Evolutionary conservation across 2,329 filamentous ascomycete genomes (phyloP), one percentile per base, ranked within the genome.

Genomic region (Arthrobotrys sphaeroides): DNA sequence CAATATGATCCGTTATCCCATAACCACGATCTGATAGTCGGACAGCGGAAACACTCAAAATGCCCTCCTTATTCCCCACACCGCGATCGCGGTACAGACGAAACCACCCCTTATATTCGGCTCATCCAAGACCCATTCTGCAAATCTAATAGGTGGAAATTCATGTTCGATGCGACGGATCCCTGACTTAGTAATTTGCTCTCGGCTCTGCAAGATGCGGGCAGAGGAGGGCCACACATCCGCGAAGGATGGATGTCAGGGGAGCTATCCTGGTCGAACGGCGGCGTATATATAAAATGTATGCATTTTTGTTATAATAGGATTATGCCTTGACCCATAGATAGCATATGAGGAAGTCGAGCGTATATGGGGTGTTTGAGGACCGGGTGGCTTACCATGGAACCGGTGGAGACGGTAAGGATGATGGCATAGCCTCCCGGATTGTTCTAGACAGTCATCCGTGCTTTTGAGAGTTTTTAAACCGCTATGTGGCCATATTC

Each of bases 381-480:
- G 20, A 33, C 24, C 59, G 68, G 68, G 40, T 59, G 68, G 59
- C 49, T 18, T 73, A 73, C 68, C 68, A 73, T 64, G 68, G 68
- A 65, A 73, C 68, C 59, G 68, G 65, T 55, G 40, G 26, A 10
- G 20, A 36, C 33, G 20, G 43, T 51, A 61, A 20, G 57, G 45
- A 49, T 60, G 57, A 20, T 64, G 20, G 22, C 57, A 72, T 65
- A 64, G 59, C 59, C 55, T 53, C 33, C 66, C 68, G 68, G 68
- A 47, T 65, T 6, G 38, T 49, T 38, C 10, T 42, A 49, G 49
- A 18, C 43, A 38, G 49, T 43, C 16, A 73, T 65, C 68, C 68
- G 68, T 53, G 13, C 43, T 51, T 55, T 38, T 43, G 47, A 64
- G 31, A 51, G 36, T 26, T 45, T 51, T 68, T 22, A 59, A 49